A percentile compares a stretch with the other conserved stretches of the same genome.
Evolutionary conservation across 441 rosid species (phyloP).

Genomic region (Gossypium schwendimanii): DNA sequence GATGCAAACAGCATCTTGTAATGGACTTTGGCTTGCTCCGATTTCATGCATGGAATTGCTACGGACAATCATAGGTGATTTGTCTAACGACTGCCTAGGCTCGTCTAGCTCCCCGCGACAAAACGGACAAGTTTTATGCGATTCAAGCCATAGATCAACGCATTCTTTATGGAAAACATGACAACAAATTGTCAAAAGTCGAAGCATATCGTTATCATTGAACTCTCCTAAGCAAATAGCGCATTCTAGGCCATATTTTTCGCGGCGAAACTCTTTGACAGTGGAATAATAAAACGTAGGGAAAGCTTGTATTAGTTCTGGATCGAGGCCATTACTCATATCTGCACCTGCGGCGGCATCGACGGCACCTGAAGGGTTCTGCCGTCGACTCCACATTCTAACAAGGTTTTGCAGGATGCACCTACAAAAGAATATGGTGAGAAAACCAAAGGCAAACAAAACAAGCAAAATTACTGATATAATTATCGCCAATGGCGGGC

Average conservation of each 20-base stretch:
- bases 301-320: conserved; percentile 43
- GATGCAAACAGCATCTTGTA: conserved; percentile 33
- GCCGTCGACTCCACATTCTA: conserved; percentile 33
- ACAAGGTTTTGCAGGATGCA: conserved; percentile 40
- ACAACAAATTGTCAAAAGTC: conserved; percentile 63
- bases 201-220: conserved; percentile 46
- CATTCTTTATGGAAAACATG: conserved; percentile 86
- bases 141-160: conserved; percentile 71
- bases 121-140: conserved; percentile 78
- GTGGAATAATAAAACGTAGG: conserved; percentile 58
- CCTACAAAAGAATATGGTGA: conserved; percentile 51
- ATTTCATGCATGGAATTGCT: conserved; percentile 12
- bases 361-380: conserved; percentile 25
- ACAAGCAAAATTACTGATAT: conserved; percentile 45
- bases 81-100: conserved; percentile 33
- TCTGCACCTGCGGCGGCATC: conserved; percentile 9
- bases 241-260: conserved; percentile 66
- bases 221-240: conserved; percentile 79
- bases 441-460: conserved; percentile 41
- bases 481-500: conserved; percentile 43
- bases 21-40: conserved; percentile 8
- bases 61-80: conserved; percentile 19
- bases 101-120: conserved; percentile 68
- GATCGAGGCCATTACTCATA: conserved; percentile 50
- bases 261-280: conserved; percentile 52